A percentile compares a stretch with the other conserved stretches of the same genome.
Evolutionary conservation across 2,329 filamentous ascomycete genomes (phyloP).

Genomic region (Thelonectria olida): DNA sequence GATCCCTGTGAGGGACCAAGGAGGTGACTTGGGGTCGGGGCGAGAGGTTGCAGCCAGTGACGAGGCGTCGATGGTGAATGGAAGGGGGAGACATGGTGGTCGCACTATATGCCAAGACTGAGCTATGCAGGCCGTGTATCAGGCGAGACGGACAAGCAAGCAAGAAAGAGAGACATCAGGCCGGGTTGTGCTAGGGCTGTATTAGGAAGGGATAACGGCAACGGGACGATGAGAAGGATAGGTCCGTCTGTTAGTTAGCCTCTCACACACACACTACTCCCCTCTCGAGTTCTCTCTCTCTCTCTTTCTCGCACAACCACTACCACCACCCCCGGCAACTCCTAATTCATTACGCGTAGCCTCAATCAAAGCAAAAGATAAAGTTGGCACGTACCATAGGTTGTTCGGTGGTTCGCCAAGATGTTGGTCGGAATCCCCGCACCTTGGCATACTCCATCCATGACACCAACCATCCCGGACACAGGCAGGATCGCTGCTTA

Average conservation of each 20-base stretch:
- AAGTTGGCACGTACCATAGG: constrained; percentile 10
- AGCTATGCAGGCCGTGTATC: not conserved
- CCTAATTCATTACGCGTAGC: constrained; percentile 8
- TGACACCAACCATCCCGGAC: not conserved
- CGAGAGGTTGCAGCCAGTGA: too few species aligned
- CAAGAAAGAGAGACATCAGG: too few species aligned
- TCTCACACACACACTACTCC: too few species aligned
- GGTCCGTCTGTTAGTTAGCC: too few species aligned
- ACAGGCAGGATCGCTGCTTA: constrained; percentile 22
- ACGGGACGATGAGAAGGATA: too few species aligned
- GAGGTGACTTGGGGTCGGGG: not conserved
- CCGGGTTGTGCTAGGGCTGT: too few species aligned
- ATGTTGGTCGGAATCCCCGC: constrained; percentile 26
- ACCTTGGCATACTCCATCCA: constrained; percentile 23
- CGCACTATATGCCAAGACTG: constrained; percentile 1
- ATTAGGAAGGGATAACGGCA: not conserved
- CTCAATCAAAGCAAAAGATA: constrained; percentile 7
- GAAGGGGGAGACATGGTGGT: too few species aligned
- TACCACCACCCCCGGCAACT: not conserved
- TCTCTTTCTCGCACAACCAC: too few species aligned
- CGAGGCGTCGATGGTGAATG: not conserved
- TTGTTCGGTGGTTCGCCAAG: constrained; percentile 17
- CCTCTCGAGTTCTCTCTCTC: too few species aligned
- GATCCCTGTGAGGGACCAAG: constrained; percentile 7
- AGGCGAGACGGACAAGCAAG: not conserved